Evolutionary conservation across 2,329 filamentous ascomycete genomes (phyloP).

Genomic region (Sclerotinia spermophila): DNA sequence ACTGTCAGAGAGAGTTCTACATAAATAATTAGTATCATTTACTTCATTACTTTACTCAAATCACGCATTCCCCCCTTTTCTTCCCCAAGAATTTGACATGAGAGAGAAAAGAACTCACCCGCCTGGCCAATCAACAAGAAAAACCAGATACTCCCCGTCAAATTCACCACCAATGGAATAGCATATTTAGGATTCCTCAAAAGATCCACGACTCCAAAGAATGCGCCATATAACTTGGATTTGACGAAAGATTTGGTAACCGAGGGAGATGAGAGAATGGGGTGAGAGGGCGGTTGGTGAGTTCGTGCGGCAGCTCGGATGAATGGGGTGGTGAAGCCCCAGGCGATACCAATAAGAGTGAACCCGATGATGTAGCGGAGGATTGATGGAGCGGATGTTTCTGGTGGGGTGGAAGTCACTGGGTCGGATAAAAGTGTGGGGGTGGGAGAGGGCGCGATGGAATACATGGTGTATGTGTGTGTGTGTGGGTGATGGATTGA

Average conservation of each 20-base stretch:
- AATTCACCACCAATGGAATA: constrained; percentile 77
- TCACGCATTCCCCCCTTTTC: neutral
- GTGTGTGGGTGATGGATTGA: neutral
- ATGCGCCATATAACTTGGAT: constrained; percentile 58
- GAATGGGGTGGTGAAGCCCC: constrained; percentile 90
- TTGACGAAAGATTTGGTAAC: constrained; percentile 58
- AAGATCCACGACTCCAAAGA: constrained; percentile 75
- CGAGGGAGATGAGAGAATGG: constrained; percentile 49
- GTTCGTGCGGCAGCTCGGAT: constrained; percentile 80
- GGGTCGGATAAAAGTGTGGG: constrained; percentile 10
- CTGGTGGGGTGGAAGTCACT: neutral
- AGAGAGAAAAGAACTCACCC: constrained; percentile 51
- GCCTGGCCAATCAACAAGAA: constrained; percentile 90
- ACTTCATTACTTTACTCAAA: neutral
- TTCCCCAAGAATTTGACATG: neutral
- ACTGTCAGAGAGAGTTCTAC: constrained; percentile 88
- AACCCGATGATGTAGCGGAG: constrained; percentile 87
- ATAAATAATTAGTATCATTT: neutral
- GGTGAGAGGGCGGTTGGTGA: constrained; percentile 62
- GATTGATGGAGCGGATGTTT: constrained; percentile 43
- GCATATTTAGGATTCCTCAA: constrained; percentile 80
- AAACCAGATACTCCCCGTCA: constrained; percentile 95
- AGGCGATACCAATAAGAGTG: constrained; percentile 84
- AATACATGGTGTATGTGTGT: constrained; percentile 9
- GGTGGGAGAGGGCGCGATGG: constrained; percentile 15